Evolutionary conservation across 495 filamentous ascomycete species (phyloP), one percentile per base, ranked within the genome.

Genomic region (Apodospora peruviana): DNA sequence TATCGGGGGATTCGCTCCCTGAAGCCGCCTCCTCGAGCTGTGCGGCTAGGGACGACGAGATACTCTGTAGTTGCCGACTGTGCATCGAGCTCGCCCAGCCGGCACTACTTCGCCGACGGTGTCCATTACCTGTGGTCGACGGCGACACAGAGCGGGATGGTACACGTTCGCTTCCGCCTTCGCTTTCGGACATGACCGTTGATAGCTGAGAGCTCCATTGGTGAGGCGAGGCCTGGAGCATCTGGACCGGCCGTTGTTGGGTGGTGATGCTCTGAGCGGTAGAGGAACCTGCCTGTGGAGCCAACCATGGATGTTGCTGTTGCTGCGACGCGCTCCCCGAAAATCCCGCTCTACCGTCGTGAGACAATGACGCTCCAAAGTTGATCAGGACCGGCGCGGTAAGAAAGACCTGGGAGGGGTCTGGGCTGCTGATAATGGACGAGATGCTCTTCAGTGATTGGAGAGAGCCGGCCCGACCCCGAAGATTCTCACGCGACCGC

Each of bases 191-290:
- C 43, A 78, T 76, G 23, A 89, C 84, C 16, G 84, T 83, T 17
- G 86, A 88, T 11, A 90, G 73, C 60, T 86, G 83, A 56, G 84
- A 82, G 62, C 84, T 87, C 79, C 84, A 86, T 68, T 79, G 79
- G 45, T 80, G 73, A 39, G 70, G 63, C 35, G 61, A 56, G 49
- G 64, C 57, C 51, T 60, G 56, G 48, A 64, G 52, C 62, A 67
- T 63, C 52, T 58, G 65, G 54, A 52, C 49, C 47, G 47, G 55
- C 14, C 53, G 50, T 27, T 52, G 58, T 34, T 48, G 49, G 47
- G 42, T 32, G 40, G 51, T 36, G 24, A 40, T 16, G 34, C 19
- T 29, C 32, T 45, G 50, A 19, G 51, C 24, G 48, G 44, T 53
- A 41, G 51, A 43, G 40, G 57, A 59, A 47, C 52, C 51, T 19